phyloP scores from a whole-genome alignment of 805 yeast genomes.

The Kodamaea nitidulidarum region DNA sequence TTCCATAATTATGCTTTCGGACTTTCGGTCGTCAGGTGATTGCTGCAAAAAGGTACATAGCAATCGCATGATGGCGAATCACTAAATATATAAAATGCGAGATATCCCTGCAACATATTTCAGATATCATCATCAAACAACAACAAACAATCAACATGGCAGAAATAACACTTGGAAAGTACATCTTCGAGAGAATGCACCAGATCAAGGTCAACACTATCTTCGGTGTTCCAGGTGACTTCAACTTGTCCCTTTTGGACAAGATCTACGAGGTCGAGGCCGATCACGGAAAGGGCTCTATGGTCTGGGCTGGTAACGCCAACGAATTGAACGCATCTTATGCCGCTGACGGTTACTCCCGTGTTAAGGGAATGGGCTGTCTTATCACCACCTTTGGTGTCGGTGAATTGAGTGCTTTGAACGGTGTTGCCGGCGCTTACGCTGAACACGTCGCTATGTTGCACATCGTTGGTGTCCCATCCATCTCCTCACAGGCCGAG shows the following conservation, averaged over 20 bases:
- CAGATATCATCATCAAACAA: neutral
- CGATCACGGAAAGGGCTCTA: conserved; percentile 10
- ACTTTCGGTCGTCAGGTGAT: conserved; percentile 6
- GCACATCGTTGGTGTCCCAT: conserved; percentile 35
- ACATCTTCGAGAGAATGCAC: conserved; percentile 31
- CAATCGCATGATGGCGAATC: conserved; percentile 6
- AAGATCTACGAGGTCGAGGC: conserved; percentile 29
- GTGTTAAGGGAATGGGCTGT: conserved; percentile 26
- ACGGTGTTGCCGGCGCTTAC: conserved; percentile 33
- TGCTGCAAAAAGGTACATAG: conserved; percentile 1
- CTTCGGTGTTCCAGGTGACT: conserved; percentile 35
- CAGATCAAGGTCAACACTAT: conserved; percentile 28
- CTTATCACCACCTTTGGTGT: conserved; percentile 34
- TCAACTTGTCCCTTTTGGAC: conserved; percentile 31
- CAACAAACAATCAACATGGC: conserved; percentile 15
- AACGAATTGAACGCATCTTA: conserved; percentile 31
- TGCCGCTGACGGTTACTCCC: conserved; percentile 25
- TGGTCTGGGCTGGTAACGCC: conserved; percentile 37
- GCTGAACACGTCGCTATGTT: conserved; percentile 35
- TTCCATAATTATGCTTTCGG: neutral
- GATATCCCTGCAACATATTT: neutral
- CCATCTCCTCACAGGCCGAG: conserved; percentile 30
- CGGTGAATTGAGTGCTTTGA: conserved; percentile 34
- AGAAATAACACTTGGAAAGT: conserved; percentile 28
- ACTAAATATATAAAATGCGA: conserved; percentile 1